A percentile compares a stretch with the other conserved stretches of the same genome.
phyloP scores from a whole-genome alignment of 306 rosid genomes.

The Sphenostylis stenocarpa region DNA sequence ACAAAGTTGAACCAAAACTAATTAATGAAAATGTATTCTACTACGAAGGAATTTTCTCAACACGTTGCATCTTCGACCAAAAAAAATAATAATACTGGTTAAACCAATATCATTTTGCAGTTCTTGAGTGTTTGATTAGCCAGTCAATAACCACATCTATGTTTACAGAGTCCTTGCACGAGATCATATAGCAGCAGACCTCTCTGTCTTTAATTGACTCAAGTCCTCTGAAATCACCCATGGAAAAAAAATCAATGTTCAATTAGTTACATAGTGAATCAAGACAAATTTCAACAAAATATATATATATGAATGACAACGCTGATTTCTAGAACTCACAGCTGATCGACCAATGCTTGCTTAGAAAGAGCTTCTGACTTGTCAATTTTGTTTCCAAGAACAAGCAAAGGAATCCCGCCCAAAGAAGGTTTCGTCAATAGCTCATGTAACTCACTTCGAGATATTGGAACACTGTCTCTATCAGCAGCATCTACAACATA shows the following conservation, averaged over 20 bases:
- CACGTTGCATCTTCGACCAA: constrained; percentile 26
- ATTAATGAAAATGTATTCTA: constrained; percentile 24
- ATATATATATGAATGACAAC: neutral
- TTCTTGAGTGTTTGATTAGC: constrained; percentile 94
- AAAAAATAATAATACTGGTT: constrained; percentile 1
- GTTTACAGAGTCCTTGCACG: constrained; percentile 95
- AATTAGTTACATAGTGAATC: constrained; percentile 6
- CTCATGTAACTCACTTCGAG: constrained; percentile 85
- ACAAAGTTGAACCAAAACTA: constrained; percentile 31
- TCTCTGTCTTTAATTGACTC: constrained; percentile 77
- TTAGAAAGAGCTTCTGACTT: constrained; percentile 93
- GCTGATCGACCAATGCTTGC: constrained; percentile 84
- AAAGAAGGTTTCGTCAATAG: constrained; percentile 79
- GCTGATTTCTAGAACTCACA: constrained; percentile 55
- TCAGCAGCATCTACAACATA: constrained; percentile 95
- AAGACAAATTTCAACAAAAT: constrained; percentile 6
- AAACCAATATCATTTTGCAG: constrained; percentile 52
- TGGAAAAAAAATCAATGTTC: constrained; percentile 24
- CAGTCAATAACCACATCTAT: constrained; percentile 91
- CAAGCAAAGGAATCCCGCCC: constrained; percentile 72
- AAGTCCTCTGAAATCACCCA: constrained; percentile 66
- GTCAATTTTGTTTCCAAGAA: constrained; percentile 93
- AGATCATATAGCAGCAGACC: constrained; percentile 93
- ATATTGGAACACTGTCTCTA: constrained; percentile 84
- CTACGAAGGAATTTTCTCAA: constrained; percentile 14